Conservation (phyloP, 257 asterid genomes). For the Verbascum thapsus region DNA sequence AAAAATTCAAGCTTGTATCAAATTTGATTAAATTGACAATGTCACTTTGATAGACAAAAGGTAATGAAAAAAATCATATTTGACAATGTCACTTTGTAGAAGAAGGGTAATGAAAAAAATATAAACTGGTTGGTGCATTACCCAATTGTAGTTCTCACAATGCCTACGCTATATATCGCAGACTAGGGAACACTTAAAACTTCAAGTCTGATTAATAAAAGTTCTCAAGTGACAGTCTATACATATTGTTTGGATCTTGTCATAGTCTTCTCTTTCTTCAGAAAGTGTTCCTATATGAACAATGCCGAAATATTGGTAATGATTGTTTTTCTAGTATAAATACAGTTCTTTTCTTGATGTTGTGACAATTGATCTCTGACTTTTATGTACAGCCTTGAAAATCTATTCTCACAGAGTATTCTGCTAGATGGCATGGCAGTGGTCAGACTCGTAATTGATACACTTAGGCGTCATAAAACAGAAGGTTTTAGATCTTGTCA, state of each 20-base stretch:
- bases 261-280: constrained; percentile 1
- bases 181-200: not conserved
- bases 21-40: not conserved
- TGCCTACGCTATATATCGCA: not conserved
- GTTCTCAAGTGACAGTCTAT: too few species aligned
- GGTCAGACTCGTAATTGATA: too few species aligned
- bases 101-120: too few species aligned
- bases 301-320: too few species aligned
- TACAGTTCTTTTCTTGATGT: not conserved
- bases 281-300: not conserved
- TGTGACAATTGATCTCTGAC: too few species aligned
- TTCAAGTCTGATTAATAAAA: not conserved
- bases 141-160: not conserved
- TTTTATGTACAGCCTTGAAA: too few species aligned
- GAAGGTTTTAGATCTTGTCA: too few species aligned
- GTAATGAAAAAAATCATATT: not conserved
- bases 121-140: not conserved
- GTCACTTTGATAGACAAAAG: not conserved
- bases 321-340: constrained; percentile 1
- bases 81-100: too few species aligned
- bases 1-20: constrained; percentile 1
- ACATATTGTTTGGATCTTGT: not conserved
- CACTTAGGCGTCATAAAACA: too few species aligned
- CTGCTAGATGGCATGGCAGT: too few species aligned
- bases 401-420: too few species aligned